Conservation (phyloP, 805 yeast species). For the Lipomyces orientalis region DNA sequence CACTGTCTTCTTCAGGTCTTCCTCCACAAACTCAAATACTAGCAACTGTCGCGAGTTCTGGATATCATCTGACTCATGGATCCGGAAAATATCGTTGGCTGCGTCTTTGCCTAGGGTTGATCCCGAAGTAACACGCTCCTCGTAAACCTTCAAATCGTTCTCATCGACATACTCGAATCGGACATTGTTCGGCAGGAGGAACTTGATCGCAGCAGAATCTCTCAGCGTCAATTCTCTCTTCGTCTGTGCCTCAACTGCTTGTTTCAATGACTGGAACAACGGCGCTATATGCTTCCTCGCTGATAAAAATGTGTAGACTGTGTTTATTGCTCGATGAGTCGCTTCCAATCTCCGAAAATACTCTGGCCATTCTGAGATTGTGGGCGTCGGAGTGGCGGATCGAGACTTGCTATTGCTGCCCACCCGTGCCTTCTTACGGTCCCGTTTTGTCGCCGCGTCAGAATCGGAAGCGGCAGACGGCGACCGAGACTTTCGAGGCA, state of each 20-base stretch:
- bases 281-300: constrained; percentile 66
- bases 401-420: neutral
- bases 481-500: neutral
- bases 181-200: constrained; percentile 18
- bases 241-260: constrained; percentile 58
- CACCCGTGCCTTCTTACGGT: neutral
- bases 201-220: constrained; percentile 29
- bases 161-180: constrained; percentile 34
- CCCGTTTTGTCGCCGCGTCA: neutral
- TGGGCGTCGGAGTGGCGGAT: neutral
- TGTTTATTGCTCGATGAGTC: constrained; percentile 38
- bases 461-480: neutral
- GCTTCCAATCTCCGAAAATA: constrained; percentile 19
- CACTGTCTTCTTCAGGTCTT: constrained; percentile 7
- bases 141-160: constrained; percentile 29
- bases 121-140: constrained; percentile 14
- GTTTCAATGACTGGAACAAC: constrained; percentile 58
- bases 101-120: constrained; percentile 18
- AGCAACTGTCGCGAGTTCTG: constrained; percentile 10
- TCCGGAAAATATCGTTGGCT: constrained; percentile 29
- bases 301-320: constrained; percentile 66
- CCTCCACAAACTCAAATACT: constrained; percentile 34
- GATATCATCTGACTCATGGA: constrained; percentile 1
- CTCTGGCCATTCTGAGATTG: constrained; percentile 10
- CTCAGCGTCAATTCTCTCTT: constrained; percentile 42